Evolutionary conservation across 164 flowering plant genomes (phyloP).

Genomic region (Aristolochia fimbriata): DNA sequence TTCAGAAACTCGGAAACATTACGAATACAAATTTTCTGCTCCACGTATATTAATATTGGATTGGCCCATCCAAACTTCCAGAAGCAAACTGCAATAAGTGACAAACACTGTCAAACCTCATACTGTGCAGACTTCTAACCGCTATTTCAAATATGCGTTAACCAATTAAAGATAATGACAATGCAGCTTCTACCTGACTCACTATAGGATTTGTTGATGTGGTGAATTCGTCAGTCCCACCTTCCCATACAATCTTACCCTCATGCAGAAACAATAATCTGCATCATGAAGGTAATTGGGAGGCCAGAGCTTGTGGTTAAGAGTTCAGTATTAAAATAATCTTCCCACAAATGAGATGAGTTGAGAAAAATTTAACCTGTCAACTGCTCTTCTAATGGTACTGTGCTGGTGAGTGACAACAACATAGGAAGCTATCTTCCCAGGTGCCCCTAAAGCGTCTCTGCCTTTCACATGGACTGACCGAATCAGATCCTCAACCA

Average conservation of each 20-base stretch:
- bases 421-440: constrained; percentile 80
- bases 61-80: constrained; percentile 93
- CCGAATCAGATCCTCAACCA: constrained; percentile 97
- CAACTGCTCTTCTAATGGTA: constrained; percentile 91
- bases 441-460: constrained; percentile 56
- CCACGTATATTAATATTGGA: constrained; percentile 37
- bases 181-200: constrained; percentile 49
- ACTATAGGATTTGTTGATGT: constrained; percentile 79
- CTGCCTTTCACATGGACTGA: constrained; percentile 73
- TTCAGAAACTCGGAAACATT: too few species aligned
- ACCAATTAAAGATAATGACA: neutral
- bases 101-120: neutral
- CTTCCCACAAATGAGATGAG: neutral
- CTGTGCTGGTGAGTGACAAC: constrained; percentile 99
- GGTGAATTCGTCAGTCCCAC: constrained; percentile 75
- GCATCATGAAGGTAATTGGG: neutral
- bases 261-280: constrained; percentile 85
- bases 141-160: neutral
- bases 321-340: neutral
- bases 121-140: neutral
- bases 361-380: constrained; percentile 41
- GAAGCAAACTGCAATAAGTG: constrained; percentile 72
- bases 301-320: neutral
- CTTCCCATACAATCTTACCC: constrained; percentile 90
- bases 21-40: too few species aligned